Evolutionary conservation across 2,329 filamentous ascomycete species (phyloP), one percentile per base, ranked within the genome.

Genomic region (Neocatenulostroma microsporum): DNA sequence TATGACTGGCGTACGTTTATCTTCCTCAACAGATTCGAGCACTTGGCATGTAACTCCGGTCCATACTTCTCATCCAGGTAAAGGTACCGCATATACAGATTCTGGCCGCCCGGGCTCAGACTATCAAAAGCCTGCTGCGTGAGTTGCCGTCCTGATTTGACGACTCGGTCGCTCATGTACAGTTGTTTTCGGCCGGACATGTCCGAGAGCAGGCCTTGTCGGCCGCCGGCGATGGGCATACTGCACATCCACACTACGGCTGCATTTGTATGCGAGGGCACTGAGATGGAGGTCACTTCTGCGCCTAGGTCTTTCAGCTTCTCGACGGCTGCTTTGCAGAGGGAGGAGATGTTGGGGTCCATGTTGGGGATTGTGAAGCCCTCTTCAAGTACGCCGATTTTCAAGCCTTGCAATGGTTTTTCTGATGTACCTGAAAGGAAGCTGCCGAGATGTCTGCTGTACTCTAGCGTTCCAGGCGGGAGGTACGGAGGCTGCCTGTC

Each of bases 181-280:
- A 50, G 30, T 23, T 41, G 40, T 29, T 46, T 46, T 9, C 47
- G 39, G 12, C 47, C 41, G 25, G 34, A 36, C 11, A 26, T 20
- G 7, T 44, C 33, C 4, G 28, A 27, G 3, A 48, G 36, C 2
- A 48, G 17, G 11, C 43, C 43, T 17, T 37, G 39, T 6, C 36
- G 30, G 2, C 27, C 31, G 12, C 47, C 47, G 4, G 39, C 33
- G 11, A 46, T 34, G 0, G 42, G 37, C 9, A 46, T 28, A 15
- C 27, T 33, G 18, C 29, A 30, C 31, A 37, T 69, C 66, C 68
- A 73, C 40, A 73, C 62, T 1, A 62, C 52, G 0, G 63, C 59
- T 0, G 62, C 68, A 6, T 59, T 47, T n/a, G 51, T 39, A 45
- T 73, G 70, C 45, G 66, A 56, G 1, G 68, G 68, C 5, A 71